Percentiles rank a stretch among this genome's conserved stretches.
These are phyloP conservation scores for Centella asiatica DNA, from an alignment of 129 eudicot genomes.

Conservation along the genomic window DNA sequence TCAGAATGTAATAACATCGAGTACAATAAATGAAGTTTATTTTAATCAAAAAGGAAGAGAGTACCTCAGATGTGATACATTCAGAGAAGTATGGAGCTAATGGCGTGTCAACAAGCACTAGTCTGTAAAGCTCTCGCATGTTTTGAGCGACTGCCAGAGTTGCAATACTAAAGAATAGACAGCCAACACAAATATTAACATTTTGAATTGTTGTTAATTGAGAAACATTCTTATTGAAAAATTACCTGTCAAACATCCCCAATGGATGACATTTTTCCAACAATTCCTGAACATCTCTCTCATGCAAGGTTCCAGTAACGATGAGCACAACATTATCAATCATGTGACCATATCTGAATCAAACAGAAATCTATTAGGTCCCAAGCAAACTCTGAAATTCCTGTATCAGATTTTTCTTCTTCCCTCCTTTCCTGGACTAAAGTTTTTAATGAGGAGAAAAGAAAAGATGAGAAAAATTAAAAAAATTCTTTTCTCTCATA, in stretches of 20 bases:
- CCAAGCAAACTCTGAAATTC: not conserved
- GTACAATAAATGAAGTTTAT: not conserved
- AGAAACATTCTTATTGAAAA: constrained; percentile 5
- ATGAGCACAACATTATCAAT: constrained; percentile 95
- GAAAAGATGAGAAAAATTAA: no score
- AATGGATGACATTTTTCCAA: constrained; percentile 96
- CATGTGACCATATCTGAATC: constrained; percentile 91
- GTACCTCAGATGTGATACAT: constrained; percentile 97
- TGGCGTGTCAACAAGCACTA: constrained; percentile 96
- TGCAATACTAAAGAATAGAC: constrained; percentile 58
- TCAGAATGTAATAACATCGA: not conserved
- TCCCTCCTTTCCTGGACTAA: not conserved
- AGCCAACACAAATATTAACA: not conserved
- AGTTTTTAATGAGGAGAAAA: no score
- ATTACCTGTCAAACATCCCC: constrained; percentile 98
- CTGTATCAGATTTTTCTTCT: not conserved
- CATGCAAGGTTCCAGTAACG: constrained; percentile 96
- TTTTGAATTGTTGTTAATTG: not conserved
- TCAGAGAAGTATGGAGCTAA: constrained; percentile 98
- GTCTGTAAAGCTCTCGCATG: constrained; percentile 95
- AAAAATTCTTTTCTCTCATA: no score
- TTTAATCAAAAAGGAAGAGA: not conserved
- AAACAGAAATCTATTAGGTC: constrained; percentile 8
- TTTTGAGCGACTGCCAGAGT: constrained; percentile 96
- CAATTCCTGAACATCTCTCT: constrained; percentile 95